These are phyloP conservation scores for Panaeolus papilionaceus DNA, from an alignment of 768 basidiomycete species.

Conservation along the genomic window DNA sequence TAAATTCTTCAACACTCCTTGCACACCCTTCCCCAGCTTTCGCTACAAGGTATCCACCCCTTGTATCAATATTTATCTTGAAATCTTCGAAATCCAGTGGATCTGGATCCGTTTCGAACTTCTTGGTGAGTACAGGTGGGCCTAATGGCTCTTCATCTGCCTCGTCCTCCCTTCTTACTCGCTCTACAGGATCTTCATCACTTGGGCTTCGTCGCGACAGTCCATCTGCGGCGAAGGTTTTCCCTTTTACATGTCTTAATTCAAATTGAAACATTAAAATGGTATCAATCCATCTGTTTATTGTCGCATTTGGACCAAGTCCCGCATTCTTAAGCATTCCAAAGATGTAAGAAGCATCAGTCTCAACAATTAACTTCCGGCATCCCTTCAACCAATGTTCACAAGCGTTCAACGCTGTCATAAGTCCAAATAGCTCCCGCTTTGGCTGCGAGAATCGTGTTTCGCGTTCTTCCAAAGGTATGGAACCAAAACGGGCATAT, in stretches of 20 bases:
- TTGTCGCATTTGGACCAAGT: too few relatives aligned
- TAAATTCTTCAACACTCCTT: too few relatives aligned
- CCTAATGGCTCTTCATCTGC: not conserved
- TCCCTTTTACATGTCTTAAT: constrained; percentile 21
- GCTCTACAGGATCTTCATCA: constrained; percentile 23
- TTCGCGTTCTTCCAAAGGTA: constrained; percentile 43
- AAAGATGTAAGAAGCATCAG: too few relatives aligned
- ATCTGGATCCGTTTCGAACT: not conserved
- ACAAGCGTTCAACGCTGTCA: too few relatives aligned
- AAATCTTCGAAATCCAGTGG: constrained; percentile 21
- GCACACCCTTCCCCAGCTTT: too few relatives aligned
- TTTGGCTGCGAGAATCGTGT: constrained; percentile 45
- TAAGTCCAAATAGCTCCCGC: constrained; percentile 45
- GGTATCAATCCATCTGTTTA: constrained; percentile 24
- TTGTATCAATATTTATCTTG: too few relatives aligned
- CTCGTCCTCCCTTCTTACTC: constrained; percentile 29
- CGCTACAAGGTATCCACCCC: too few relatives aligned
- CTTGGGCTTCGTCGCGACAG: constrained; percentile 22
- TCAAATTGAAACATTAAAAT: constrained; percentile 25
- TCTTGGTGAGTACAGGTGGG: not conserved
- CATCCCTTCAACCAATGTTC: too few relatives aligned
- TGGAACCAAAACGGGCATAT: constrained; percentile 44
- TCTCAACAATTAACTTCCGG: too few relatives aligned
- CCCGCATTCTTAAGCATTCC: too few relatives aligned
- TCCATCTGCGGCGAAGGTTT: constrained; percentile 20